Base-by-base conservation (phyloP, 2,329 filamentous ascomycete genomes). In the Colletotrichum sp. region DNA sequence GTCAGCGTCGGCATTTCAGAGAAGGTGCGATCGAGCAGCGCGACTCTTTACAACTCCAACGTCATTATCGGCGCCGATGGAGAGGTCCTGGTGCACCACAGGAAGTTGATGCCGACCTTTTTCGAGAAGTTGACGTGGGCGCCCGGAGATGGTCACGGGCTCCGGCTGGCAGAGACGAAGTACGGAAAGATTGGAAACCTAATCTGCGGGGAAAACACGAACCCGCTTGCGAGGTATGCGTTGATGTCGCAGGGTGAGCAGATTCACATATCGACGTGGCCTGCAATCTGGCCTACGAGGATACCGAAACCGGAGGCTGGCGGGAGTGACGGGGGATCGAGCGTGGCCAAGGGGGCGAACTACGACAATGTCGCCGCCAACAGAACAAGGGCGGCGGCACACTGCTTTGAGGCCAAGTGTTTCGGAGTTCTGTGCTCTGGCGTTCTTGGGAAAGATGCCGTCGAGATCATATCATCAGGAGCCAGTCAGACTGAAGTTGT, bases 201-300 rank as follows among this genome's bases (percentile, higher is more conserved):
- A 24, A 90, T 92, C 18, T 91, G 90, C 77, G 90, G 90, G 3
- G 90, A 92, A 80, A 91, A 92, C 65, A 91, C 89, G 1, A 92
- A 92, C 75, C 89, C 89, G 0, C 80, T 92, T 1, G 90, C 90
- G 2, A 80, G 88, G 16, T 91, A 89, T 77, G 78, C 85, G 1
- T 79, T 91, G 3, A 90, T 91, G 83, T 87, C 89, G 0, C 89
- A 91, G 76, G 88, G 87, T 2, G 89, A 92, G 78, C 87, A 91
- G 75, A 80, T 92, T 15, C 90, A 92, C 79, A 87, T 91, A 24
- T 89, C 87, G 1, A 88, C 86, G 0, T 91, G 89, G 90, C 90
- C 90, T 4, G 85, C 89, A 0, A 84, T 90, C 2, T 91, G 89
- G 89, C 89, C 89, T 4, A 91, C 88, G 1, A 80, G 86, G 10